These are phyloP conservation scores for Edaphochlamys debaryana DNA, from an alignment of 139 green algal species.

Conservation along the genomic window DNA sequence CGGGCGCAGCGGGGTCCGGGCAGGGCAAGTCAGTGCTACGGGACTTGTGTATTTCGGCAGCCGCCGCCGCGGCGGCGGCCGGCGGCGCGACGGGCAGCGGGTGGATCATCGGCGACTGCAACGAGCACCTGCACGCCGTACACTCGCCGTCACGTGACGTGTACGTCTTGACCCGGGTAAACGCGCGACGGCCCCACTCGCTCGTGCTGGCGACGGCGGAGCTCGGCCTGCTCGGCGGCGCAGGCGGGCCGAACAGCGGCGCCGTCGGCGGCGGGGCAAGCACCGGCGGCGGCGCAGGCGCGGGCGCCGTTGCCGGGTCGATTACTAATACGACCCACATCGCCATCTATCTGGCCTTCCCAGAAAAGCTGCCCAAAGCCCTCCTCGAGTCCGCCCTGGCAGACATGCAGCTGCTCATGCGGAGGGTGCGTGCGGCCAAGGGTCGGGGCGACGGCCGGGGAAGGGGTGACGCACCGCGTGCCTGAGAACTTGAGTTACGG, in stretches of 20 bases:
- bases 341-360: constrained; percentile 36
- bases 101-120: constrained; percentile 37
- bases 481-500: too few relatives aligned
- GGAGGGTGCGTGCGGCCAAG: background rate
- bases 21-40: background rate
- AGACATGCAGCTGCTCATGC: constrained; percentile 30
- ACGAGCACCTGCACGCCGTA: constrained; percentile 42
- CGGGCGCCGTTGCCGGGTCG: too few relatives aligned
- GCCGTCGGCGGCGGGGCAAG: background rate
- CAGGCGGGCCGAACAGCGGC: background rate
- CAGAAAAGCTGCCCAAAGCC: constrained; percentile 14
- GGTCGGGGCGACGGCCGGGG: too few relatives aligned
- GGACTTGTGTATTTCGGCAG: constrained; percentile 12
- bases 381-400: constrained; percentile 13
- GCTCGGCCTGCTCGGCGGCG: background rate
- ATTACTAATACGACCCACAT: background rate
- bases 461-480: too few relatives aligned
- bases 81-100: constrained; percentile 16
- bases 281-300: background rate
- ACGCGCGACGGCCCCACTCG: constrained; percentile 26
- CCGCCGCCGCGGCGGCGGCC: background rate
- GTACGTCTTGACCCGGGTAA: constrained; percentile 35
- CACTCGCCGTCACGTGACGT: constrained; percentile 31
- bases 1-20: background rate
- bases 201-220: constrained; percentile 24